Conservation (phyloP, 371 early-diverging fungal species). For the Rhizopus arrhizus region DNA sequence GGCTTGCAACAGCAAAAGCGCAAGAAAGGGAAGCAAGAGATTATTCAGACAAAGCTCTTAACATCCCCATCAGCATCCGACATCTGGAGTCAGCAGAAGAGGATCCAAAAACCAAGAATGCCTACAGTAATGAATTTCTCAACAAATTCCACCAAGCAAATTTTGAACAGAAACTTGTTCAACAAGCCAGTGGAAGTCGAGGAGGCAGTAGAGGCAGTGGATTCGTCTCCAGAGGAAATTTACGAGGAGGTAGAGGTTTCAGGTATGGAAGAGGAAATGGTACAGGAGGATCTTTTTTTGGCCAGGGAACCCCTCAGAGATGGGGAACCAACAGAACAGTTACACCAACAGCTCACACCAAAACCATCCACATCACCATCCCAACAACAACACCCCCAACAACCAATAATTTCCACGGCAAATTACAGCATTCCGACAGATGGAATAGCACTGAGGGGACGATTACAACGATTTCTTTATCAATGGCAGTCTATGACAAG, state of each 20-base stretch:
- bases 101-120: background rate
- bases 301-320: constrained; percentile 1
- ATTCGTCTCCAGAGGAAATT: background rate
- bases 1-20: constrained; percentile 7
- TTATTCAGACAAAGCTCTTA: constrained; percentile 2
- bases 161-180: constrained; percentile 7
- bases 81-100: constrained; percentile 7
- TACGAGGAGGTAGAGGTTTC: constrained; percentile 1
- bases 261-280: constrained; percentile 7
- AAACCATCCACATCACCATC: constrained; percentile 5
- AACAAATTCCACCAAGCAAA: constrained; percentile 1
- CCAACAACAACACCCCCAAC: constrained; percentile 11
- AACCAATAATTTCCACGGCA: constrained; percentile 5
- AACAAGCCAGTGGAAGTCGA: background rate
- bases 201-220: background rate
- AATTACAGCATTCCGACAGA: constrained; percentile 15
- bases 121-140: constrained; percentile 6
- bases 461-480: constrained; percentile 5
- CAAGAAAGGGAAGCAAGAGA: constrained; percentile 11
- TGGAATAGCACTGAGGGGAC: constrained; percentile 13
- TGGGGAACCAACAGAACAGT: constrained; percentile 2
- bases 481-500: constrained; percentile 10
- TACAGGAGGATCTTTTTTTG: constrained; percentile 16
- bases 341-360: constrained; percentile 11
- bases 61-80: constrained; percentile 8